A percentile compares a stretch with the other conserved stretches of the same genome.
Conservation (phyloP, 2,329 filamentous ascomycete genomes). For the Beauveria bassiana region DNA sequence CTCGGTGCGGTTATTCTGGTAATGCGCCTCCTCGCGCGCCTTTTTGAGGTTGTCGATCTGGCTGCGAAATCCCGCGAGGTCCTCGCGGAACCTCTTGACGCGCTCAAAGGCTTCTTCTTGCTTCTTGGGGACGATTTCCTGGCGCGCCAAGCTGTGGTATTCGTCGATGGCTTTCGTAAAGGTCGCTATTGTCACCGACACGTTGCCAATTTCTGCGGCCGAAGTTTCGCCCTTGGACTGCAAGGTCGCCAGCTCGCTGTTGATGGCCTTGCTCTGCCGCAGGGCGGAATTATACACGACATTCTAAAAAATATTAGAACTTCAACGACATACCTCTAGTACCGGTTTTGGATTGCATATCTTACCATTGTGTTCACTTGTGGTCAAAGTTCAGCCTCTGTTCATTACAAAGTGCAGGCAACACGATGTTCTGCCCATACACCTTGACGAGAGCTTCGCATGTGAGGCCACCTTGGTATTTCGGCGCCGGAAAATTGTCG, state of each 20-base stretch:
- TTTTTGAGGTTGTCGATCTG: slow-evolving; percentile 73
- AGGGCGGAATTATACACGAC: slow-evolving; percentile 79
- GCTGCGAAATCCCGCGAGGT: slow-evolving; percentile 71
- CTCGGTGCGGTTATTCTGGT: slow-evolving; percentile 63
- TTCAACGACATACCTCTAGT: too few relatives aligned
- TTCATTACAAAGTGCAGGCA: too few relatives aligned
- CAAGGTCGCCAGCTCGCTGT: slow-evolving; percentile 66
- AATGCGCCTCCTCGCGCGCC: slow-evolving; percentile 65
- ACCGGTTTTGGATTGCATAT: background rate
- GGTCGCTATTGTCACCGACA: slow-evolving; percentile 68
- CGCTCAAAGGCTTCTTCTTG: slow-evolving; percentile 85
- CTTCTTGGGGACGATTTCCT: slow-evolving; percentile 85
- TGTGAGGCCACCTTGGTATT: slow-evolving; percentile 6
- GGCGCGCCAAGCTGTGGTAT: slow-evolving; percentile 75
- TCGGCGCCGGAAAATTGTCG: slow-evolving; percentile 11
- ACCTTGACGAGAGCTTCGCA: background rate
- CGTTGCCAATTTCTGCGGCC: slow-evolving; percentile 51
- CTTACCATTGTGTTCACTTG: background rate
- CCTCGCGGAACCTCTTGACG: slow-evolving; percentile 74
- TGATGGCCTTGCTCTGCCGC: slow-evolving; percentile 74
- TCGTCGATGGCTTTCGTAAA: slow-evolving; percentile 89
- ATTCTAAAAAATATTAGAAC: slow-evolving; percentile 44
- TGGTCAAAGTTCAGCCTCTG: background rate
- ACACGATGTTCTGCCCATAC: background rate
- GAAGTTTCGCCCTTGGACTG: slow-evolving; percentile 57